These are phyloP conservation scores for Emergomyces orientalis DNA, from an alignment of 2,329 filamentous ascomycete genomes.

Conservation along the genomic window DNA sequence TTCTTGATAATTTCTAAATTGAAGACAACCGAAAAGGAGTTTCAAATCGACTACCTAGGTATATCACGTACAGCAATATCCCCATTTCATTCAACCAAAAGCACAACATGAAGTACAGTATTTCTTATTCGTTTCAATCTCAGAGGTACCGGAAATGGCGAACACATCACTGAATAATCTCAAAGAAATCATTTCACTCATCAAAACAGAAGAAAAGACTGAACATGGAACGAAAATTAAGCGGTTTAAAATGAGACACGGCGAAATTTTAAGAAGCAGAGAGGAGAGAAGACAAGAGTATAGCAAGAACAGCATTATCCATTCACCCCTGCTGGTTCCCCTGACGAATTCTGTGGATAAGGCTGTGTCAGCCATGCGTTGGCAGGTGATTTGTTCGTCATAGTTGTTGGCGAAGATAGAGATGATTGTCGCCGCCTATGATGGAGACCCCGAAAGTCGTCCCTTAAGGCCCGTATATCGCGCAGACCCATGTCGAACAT, in stretches of 20 bases:
- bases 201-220: neutral
- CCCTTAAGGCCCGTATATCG: constrained; percentile 3
- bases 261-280: neutral
- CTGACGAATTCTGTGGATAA: neutral
- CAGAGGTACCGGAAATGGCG: neutral
- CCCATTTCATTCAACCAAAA: neutral
- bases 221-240: neutral
- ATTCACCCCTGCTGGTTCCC: neutral
- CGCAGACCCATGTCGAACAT: neutral
- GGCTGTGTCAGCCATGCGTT: neutral
- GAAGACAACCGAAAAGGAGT: neutral
- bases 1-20: neutral
- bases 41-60: neutral
- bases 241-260: neutral
- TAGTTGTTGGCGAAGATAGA: neutral
- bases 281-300: neutral
- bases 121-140: neutral
- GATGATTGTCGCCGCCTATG: neutral
- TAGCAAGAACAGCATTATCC: neutral
- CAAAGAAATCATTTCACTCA: neutral
- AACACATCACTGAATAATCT: neutral
- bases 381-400: neutral
- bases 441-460: neutral
- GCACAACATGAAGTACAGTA: neutral
- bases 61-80: neutral